Evolutionary conservation across 768 basidiomycete genomes (phyloP).

Genomic region (Suillus plorans): DNA sequence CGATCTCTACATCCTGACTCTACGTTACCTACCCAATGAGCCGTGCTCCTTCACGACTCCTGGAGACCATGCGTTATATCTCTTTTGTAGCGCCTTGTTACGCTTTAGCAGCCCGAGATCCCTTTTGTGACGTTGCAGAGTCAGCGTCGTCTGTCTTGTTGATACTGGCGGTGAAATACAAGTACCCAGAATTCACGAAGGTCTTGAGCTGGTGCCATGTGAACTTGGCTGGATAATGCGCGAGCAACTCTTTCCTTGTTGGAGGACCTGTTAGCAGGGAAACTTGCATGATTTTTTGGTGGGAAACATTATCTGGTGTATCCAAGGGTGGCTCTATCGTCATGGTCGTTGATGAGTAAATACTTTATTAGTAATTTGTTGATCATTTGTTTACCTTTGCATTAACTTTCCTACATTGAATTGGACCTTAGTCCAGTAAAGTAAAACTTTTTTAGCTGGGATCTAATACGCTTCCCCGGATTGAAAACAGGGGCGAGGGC

Average conservation of each 20-base stretch:
- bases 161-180: slow-evolving; percentile 14
- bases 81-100: slow-evolving; percentile 62
- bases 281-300: slow-evolving; percentile 21
- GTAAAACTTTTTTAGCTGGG: too few species aligned
- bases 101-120: slow-evolving; percentile 70
- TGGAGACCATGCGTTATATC: slow-evolving; percentile 61
- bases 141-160: not conserved
- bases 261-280: slow-evolving; percentile 60
- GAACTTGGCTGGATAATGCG: slow-evolving; percentile 71
- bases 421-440: too few species aligned
- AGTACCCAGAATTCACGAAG: slow-evolving; percentile 76
- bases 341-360: not conserved
- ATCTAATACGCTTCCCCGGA: too few species aligned
- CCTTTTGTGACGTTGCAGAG: too few species aligned
- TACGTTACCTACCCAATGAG: slow-evolving; percentile 52
- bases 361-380: not conserved
- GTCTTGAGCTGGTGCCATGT: slow-evolving; percentile 75
- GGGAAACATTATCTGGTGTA: not conserved
- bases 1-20: slow-evolving; percentile 4
- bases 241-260: slow-evolving; percentile 62
- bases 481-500: too few species aligned
- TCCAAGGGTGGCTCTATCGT: slow-evolving; percentile 6
- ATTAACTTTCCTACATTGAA: too few species aligned
- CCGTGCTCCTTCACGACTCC: slow-evolving; percentile 62
- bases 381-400: not conserved